Percentiles rank a stretch among this genome's conserved stretches.
Conservation (phyloP, 1,284 basidiomycete species). For the Malassezia restricta region DNA sequence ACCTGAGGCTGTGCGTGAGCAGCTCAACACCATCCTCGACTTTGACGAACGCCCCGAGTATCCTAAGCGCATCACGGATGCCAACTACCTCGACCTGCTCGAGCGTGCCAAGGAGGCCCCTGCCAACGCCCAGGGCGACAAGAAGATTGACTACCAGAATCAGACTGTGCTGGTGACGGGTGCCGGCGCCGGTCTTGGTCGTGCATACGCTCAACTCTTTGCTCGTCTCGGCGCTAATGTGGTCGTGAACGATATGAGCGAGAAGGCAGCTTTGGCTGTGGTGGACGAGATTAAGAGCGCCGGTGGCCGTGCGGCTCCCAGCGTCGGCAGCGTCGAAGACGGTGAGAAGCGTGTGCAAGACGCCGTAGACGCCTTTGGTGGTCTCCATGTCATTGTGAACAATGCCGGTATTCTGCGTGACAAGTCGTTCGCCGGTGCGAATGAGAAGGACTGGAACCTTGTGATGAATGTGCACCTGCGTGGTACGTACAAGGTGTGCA, state of each 20-base stretch:
- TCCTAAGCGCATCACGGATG: slow-evolving; percentile 59
- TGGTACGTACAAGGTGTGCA: slow-evolving; percentile 56
- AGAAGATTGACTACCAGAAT: slow-evolving; percentile 66
- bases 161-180: slow-evolving; percentile 92
- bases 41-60: slow-evolving; percentile 63
- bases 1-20: slow-evolving; percentile 61
- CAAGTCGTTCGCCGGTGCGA: slow-evolving; percentile 79
- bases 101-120: slow-evolving; percentile 59
- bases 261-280: slow-evolving; percentile 69
- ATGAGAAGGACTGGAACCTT: slow-evolving; percentile 84
- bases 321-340: slow-evolving; percentile 75
- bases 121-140: slow-evolving; percentile 59
- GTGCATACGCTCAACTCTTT: slow-evolving; percentile 82
- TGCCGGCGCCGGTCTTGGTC: slow-evolving; percentile 56
- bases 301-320: slow-evolving; percentile 76
- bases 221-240: slow-evolving; percentile 84
- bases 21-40: slow-evolving; percentile 58
- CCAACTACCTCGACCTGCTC: slow-evolving; percentile 53
- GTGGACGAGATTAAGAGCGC: slow-evolving; percentile 74
- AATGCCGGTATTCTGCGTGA: slow-evolving; percentile 84
- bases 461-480: slow-evolving; percentile 75
- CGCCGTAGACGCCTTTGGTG: slow-evolving; percentile 75
- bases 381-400: slow-evolving; percentile 73
- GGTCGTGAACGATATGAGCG: slow-evolving; percentile 87
- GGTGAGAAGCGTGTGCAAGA: slow-evolving; percentile 79